Percentiles rank a stretch among this genome's conserved stretches.
phyloP scores from a whole-genome alignment of 2,329 filamentous ascomycete genomes.

The Dothideomycetes sp. region DNA sequence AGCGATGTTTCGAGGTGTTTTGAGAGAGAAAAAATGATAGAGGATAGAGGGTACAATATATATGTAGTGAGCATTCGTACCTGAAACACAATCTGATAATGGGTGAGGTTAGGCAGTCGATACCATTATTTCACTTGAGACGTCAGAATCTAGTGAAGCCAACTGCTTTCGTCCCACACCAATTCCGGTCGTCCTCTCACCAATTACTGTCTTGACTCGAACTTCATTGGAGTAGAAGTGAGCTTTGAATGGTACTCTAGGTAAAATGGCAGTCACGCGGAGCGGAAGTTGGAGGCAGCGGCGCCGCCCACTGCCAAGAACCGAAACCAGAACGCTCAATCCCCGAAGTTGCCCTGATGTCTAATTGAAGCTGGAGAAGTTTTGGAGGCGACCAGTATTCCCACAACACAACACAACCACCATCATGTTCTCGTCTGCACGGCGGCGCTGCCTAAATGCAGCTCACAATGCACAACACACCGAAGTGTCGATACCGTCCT shows the following conservation, averaged over 20 bases:
- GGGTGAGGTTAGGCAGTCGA: neutral
- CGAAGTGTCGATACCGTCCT: slow-evolving; percentile 48
- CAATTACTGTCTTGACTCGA: neutral
- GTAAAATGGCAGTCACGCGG: neutral
- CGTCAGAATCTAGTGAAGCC: neutral
- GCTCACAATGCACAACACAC: slow-evolving; percentile 2
- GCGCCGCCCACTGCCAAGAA: neutral
- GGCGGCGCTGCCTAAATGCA: slow-evolving; percentile 42
- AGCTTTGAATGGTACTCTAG: neutral
- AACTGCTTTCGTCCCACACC: neutral
- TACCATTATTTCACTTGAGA: neutral
- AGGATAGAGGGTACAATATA: no score
- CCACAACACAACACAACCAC: slow-evolving; percentile 15
- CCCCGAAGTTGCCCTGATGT: no score
- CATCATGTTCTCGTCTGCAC: slow-evolving; percentile 53
- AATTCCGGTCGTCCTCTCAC: neutral
- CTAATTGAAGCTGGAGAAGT: neutral
- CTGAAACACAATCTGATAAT: no score
- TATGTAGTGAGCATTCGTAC: no score
- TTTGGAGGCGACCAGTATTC: slow-evolving; percentile 1
- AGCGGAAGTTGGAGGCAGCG: neutral
- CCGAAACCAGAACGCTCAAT: no score
- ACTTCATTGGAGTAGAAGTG: neutral
- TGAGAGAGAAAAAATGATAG: no score
- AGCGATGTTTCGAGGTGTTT: no score